Percentiles rank a stretch among this genome's conserved stretches.
Conservation (phyloP, 2,329 filamentous ascomycete genomes). For the Aureobasidium mangrovei region DNA sequence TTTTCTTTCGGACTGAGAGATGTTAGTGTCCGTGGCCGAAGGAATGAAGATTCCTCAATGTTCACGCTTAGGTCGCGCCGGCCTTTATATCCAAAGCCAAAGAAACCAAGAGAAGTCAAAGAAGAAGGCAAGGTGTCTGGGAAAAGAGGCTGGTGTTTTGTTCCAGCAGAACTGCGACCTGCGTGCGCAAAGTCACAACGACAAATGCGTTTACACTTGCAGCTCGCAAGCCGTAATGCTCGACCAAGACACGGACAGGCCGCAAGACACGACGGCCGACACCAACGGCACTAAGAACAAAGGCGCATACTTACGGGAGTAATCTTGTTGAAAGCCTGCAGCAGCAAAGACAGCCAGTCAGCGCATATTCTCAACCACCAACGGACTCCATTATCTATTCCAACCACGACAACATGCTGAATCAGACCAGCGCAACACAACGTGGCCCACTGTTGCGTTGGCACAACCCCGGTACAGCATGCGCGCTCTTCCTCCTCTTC, state of each 20-base stretch:
- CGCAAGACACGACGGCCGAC: background rate
- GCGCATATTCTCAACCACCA: background rate
- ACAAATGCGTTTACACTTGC: background rate
- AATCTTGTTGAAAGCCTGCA: constrained; percentile 52
- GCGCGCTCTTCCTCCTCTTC: background rate
- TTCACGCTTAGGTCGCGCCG: background rate
- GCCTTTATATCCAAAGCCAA: background rate
- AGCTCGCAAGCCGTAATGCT: background rate
- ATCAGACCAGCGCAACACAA: too few species aligned
- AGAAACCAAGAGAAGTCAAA: background rate
- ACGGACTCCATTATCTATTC: too few species aligned
- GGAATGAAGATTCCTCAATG: background rate
- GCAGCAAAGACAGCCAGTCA: background rate
- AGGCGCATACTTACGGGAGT: constrained; percentile 56
- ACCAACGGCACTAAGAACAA: background rate
- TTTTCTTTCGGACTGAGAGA: constrained; percentile 76
- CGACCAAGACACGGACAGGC: background rate
- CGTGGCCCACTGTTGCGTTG: too few species aligned
- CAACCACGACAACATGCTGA: too few species aligned
- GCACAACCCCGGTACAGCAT: background rate
- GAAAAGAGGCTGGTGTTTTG: too few species aligned
- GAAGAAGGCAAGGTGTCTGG: background rate
- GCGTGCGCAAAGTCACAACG: background rate
- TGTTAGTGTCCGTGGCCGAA: constrained; percentile 15
- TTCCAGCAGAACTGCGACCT: too few species aligned